Evolutionary conservation across 2,329 filamentous ascomycete species (phyloP), one percentile per base, ranked within the genome.

Genomic region (Ambrosiella beaveri): DNA sequence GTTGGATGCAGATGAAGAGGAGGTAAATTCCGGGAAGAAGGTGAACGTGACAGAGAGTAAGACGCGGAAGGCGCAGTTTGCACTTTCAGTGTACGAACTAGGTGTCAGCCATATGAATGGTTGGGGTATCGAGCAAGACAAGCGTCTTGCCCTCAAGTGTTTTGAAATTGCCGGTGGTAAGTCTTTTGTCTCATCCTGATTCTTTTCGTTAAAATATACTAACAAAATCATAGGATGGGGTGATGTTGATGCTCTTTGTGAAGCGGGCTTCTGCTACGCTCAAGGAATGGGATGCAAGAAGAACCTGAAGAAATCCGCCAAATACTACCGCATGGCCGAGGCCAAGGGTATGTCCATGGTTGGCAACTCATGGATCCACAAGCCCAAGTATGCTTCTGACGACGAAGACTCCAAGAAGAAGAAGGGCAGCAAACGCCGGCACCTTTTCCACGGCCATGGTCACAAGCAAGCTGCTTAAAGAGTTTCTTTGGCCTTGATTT

Each of bases 341-440:
- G 82, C 85, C 27, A 93, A 93, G 71, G 93, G 93, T 6, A 90
- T 96, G 76, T 95, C 82, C 70, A 97, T 97, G 89, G 85, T 95
- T 59, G 93, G 93, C 58, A 97, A 97, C 69, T 96, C 89, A 75
- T 98, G 93, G 91, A 97, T 97, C 64, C 90, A 96, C 75, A 97
- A 97, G 70, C 73, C 88, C 59, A 97, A 97, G 68, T 97, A 97
- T 68, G 81, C 84, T 61, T 86, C 88, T 35, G 80, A 84, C 41
- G 74, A 70, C 56, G 66, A 27, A 27, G 27, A 27, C 27, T 27
- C 27, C 5, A 27, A 70, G 60, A 69, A 69, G 60, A 86, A 85
- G 69, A 87, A 86, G 67, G 41, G 38, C 15, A 54, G 17, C 15
- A 66, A 75, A 45, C 91, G 90, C 44, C 77, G 86, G 64, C 81